Base-by-base conservation (phyloP, 441 rosid species). In the Breynia disticha region DNA sequence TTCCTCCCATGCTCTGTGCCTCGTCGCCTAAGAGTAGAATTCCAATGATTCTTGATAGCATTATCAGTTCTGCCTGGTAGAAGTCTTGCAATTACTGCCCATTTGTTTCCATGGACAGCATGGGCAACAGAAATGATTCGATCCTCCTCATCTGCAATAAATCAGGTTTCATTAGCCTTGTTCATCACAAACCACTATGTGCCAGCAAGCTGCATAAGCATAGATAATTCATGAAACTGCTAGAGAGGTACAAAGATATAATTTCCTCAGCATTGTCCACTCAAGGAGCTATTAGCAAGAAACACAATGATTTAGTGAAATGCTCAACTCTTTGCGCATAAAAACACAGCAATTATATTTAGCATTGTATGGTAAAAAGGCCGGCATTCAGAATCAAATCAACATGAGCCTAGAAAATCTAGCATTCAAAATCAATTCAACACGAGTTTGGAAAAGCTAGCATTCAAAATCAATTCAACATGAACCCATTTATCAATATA, bases 21-120 rank as follows among this genome's bases (percentile, higher is more conserved):
- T 55, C 78, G 76, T 20, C 85, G 54, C 67, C 79, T 79, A 19
- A 83, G 67, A 18, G 83, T 72, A 15, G 81, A 77, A 70, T 82
- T 79, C 89, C 89, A 77, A 63, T 79, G 87, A 69, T 83, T 79
- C 61, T 83, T 83, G 11, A 83, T 76, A 45, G 83, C 71, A 79
- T 83, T 83, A 67, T 81, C 90, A 11, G 87, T 83, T 37, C 83
- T 82, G 24, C 90, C 90, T 28, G 75, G 75, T 44, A 83, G 78
- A 41, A 79, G 79, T 14, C 78, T 74, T 3, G 90, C 77, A 63
- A 83, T 83, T 44, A 80, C 74, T 14, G 87, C 87, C 90, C 87
- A 83, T 67, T 76, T 83, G 70, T 83, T 83, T 7, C 84, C 85
- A 46, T 70, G 72, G 14, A 67, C 63, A 21, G 73, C 77, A 60